Conservation (phyloP, 306 rosid genomes). For the Luffa aegyptiaca region DNA sequence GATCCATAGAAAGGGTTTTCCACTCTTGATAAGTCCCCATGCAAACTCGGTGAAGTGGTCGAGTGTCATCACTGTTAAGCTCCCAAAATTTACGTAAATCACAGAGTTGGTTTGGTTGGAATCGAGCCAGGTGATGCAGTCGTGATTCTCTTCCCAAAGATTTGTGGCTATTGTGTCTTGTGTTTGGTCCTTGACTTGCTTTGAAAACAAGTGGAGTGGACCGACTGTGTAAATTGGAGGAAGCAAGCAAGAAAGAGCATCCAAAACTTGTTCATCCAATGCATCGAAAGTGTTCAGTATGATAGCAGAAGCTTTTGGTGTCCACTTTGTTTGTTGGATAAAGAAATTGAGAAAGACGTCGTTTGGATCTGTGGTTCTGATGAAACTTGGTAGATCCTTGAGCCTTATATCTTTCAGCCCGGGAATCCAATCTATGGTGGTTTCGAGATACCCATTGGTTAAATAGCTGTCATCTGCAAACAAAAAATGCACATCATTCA, state of each 20-base stretch:
- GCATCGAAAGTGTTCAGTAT: background rate
- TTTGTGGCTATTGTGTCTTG: background rate
- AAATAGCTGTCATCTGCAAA: slow-evolving; percentile 12
- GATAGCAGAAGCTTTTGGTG: background rate
- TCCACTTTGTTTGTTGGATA: background rate
- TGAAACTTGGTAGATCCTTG: slow-evolving; percentile 13
- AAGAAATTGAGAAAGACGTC: background rate
- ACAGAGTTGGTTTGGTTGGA: background rate
- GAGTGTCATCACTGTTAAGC: background rate
- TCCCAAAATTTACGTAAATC: background rate
- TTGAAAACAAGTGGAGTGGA: background rate
- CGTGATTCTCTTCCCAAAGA: slow-evolving; percentile 9
- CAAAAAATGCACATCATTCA: too few relatives aligned
- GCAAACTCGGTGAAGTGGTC: background rate
- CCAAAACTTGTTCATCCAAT: background rate
- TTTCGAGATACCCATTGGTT: slow-evolving; percentile 4
- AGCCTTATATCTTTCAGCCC: background rate
- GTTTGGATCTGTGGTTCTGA: slow-evolving; percentile 6
- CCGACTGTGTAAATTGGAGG: background rate
- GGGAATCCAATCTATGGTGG: background rate
- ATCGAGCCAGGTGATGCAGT: slow-evolving; percentile 16
- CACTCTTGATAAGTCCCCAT: slow-evolving; percentile 12
- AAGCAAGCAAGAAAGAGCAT: background rate
- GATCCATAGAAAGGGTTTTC: slow-evolving; percentile 12
- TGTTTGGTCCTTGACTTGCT: background rate